phyloP scores from a whole-genome alignment of 148 eudicot genomes.

The Arctostaphylos glauca region DNA sequence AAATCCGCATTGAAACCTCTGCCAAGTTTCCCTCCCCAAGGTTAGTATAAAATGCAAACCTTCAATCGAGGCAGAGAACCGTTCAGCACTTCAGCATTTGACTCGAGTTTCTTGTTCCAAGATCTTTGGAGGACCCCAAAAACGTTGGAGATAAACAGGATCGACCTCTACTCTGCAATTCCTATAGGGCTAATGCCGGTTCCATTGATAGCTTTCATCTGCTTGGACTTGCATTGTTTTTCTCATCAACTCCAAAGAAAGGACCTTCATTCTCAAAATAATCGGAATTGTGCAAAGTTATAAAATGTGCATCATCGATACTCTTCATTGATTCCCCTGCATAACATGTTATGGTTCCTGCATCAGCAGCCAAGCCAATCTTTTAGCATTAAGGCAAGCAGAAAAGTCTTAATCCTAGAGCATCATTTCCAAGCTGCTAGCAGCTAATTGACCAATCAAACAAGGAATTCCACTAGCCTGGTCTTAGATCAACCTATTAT shows the following conservation, averaged over 20 bases:
- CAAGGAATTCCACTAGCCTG: too few relatives aligned
- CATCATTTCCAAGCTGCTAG: neutral
- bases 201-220: neutral
- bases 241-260: neutral
- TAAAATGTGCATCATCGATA: slow-evolving; percentile 49
- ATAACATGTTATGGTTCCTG: slow-evolving; percentile 53
- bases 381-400: neutral
- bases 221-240: neutral
- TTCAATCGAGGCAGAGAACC: neutral
- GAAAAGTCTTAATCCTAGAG: neutral
- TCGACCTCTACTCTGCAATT: neutral
- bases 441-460: neutral
- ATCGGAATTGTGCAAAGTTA: slow-evolving; percentile 54
- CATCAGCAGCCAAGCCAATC: slow-evolving; percentile 17
- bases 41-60: neutral
- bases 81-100: neutral
- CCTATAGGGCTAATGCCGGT: neutral
- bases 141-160: neutral
- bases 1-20: neutral
- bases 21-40: neutral
- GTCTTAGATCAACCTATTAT: too few relatives aligned
- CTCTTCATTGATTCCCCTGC: slow-evolving; percentile 39
- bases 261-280: slow-evolving; percentile 29
- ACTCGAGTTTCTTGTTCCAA: neutral
- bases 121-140: neutral